A percentile compares a stretch with the other conserved stretches of the same genome.
Evolutionary conservation across 2,329 filamentous ascomycete genomes (phyloP).

Genomic region (Ceratocystis colombiana): DNA sequence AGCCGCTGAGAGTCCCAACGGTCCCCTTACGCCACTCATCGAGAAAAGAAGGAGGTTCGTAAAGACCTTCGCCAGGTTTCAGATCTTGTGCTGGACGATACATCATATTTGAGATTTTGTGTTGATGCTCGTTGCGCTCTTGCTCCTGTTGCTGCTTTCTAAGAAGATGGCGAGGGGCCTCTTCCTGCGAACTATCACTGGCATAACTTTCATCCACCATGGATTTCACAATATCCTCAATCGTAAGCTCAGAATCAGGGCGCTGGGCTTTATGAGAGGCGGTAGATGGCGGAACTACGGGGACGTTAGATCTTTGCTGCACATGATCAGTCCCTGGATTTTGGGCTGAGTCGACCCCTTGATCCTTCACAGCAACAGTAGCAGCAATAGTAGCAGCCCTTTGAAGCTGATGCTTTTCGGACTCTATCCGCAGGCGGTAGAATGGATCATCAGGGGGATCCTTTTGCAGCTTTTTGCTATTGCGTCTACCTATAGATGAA

Average conservation of each 20-base stretch:
- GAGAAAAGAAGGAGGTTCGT: constrained; percentile 50
- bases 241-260: constrained; percentile 25
- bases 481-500: constrained; percentile 38
- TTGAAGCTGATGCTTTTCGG: constrained; percentile 33
- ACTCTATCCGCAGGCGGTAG: constrained; percentile 37
- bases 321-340: not conserved
- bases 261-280: constrained; percentile 16
- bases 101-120: constrained; percentile 20
- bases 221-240: constrained; percentile 24
- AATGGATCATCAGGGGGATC: constrained; percentile 45
- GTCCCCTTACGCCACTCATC: constrained; percentile 65
- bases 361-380: constrained; percentile 9
- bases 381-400: constrained; percentile 17
- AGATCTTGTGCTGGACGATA: constrained; percentile 19
- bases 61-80: constrained; percentile 44
- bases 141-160: constrained; percentile 20
- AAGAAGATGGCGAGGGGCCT: constrained; percentile 17
- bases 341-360: not conserved
- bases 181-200: constrained; percentile 23
- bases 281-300: not conserved
- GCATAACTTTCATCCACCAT: constrained; percentile 21
- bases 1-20: constrained; percentile 49
- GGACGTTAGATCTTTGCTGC: not conserved
- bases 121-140: constrained; percentile 19
- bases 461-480: constrained; percentile 51